Evolutionary conservation across 1,139 yeast genomes (phyloP).

Genomic region (Suhomyces panamericanus): DNA sequence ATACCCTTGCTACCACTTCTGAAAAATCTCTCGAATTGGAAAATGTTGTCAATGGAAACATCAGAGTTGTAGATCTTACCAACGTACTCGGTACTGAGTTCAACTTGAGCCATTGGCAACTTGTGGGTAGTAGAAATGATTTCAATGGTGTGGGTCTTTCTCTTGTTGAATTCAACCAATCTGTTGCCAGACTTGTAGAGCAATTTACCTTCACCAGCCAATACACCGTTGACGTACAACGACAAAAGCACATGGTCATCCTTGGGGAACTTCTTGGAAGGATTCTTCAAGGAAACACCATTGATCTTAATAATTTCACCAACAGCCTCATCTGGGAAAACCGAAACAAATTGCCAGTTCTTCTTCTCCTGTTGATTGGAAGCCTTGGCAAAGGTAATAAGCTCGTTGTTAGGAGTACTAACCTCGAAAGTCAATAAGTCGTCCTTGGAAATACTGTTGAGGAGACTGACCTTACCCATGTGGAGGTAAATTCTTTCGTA

Average conservation of each 20-base stretch:
- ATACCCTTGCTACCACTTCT: slow-evolving; percentile 44
- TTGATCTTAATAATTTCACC: slow-evolving; percentile 68
- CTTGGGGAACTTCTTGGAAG: slow-evolving; percentile 33
- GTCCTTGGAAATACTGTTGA: slow-evolving; percentile 33
- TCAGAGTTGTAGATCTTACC: slow-evolving; percentile 72
- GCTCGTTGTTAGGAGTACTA: slow-evolving; percentile 47
- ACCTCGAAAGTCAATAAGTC: slow-evolving; percentile 52
- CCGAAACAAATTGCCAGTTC: slow-evolving; percentile 78
- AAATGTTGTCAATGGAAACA: slow-evolving; percentile 53
- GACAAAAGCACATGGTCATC: slow-evolving; percentile 60
- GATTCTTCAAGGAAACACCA: slow-evolving; percentile 47
- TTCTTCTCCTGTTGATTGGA: slow-evolving; percentile 57
- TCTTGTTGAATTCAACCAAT: slow-evolving; percentile 44
- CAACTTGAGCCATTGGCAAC: slow-evolving; percentile 52
- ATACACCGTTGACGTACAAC: slow-evolving; percentile 64
- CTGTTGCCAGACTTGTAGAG: slow-evolving; percentile 43
- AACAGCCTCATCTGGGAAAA: slow-evolving; percentile 68
- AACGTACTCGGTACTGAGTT: slow-evolving; percentile 62
- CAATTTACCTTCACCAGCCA: slow-evolving; percentile 56
- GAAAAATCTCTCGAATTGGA: slow-evolving; percentile 55
- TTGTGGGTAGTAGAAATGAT: slow-evolving; percentile 35
- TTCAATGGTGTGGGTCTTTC: slow-evolving; percentile 37
- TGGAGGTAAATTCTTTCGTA: slow-evolving; percentile 62
- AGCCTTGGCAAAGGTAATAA: slow-evolving; percentile 62
- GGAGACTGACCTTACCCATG: slow-evolving; percentile 50